Conservation (phyloP, 106 monocot species). For the Phalaenopsis aphrodite region DNA sequence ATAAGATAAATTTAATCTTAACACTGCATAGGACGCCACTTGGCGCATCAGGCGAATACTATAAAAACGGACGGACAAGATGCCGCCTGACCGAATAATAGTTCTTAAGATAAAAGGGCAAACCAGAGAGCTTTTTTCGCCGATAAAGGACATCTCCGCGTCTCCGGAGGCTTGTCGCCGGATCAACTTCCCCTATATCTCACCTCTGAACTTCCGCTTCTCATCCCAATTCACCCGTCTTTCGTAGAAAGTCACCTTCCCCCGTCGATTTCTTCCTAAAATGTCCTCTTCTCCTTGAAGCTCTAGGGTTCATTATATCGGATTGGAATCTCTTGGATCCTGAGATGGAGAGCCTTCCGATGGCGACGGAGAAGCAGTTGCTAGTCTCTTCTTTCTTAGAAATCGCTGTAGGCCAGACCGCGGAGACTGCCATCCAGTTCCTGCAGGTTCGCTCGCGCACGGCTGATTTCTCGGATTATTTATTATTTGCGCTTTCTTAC, state of each 20-base stretch:
- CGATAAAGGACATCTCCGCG: too few relatives aligned
- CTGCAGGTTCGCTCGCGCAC: slow-evolving; percentile 40
- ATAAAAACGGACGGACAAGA: background rate
- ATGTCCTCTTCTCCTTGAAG: background rate
- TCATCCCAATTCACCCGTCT: background rate
- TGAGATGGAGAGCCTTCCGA: slow-evolving; percentile 31
- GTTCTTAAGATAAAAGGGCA: background rate
- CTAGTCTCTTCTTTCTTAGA: slow-evolving; percentile 77
- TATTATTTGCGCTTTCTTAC: background rate
- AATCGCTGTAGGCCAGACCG: slow-evolving; percentile 70
- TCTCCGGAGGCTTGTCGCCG: background rate
- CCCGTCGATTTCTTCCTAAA: background rate
- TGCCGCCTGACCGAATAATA: background rate
- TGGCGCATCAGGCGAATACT: background rate
- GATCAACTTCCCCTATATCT: background rate
- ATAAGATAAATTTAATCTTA: too few relatives aligned
- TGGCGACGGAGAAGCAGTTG: slow-evolving; percentile 39
- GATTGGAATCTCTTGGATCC: background rate
- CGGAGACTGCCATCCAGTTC: slow-evolving; percentile 71
- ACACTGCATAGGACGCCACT: background rate
- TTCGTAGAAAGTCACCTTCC: background rate
- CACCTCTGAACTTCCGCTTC: background rate
- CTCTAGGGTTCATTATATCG: background rate
- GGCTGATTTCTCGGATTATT: background rate
- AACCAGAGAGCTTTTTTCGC: background rate